A percentile compares a stretch with the other conserved stretches of the same genome.
Conservation (phyloP, 176 grass and related monocot genomes). For the Zoysia japonica region DNA sequence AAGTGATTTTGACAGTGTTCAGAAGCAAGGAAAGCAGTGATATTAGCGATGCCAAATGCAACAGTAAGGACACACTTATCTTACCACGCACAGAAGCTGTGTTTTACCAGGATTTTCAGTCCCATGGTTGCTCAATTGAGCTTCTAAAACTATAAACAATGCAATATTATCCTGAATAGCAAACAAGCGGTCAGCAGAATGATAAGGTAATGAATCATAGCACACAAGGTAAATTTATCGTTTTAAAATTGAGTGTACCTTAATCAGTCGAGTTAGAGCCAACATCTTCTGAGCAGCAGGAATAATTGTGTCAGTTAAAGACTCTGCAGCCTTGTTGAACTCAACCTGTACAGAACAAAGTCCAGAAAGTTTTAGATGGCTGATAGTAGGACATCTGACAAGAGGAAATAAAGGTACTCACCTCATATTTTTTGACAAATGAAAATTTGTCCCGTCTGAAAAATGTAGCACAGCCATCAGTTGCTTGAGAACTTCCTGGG, state of each 20-base stretch:
- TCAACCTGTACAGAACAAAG: conserved; percentile 64
- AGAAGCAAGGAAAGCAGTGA: conserved; percentile 21
- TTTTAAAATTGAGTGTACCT: conserved; percentile 41
- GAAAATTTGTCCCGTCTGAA: conserved; percentile 85
- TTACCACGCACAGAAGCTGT: conserved; percentile 87
- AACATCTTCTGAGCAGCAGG: conserved; percentile 66
- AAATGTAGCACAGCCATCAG: conserved; percentile 94
- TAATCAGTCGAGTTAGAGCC: conserved; percentile 72
- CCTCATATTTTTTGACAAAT: conserved; percentile 97
- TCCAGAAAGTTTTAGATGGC: conserved; percentile 21
- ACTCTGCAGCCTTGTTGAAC: conserved; percentile 93
- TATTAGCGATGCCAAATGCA: not conserved
- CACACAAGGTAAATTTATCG: not conserved
- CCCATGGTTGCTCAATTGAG: conserved; percentile 68
- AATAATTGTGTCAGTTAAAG: conserved; percentile 77
- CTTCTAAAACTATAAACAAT: conserved; percentile 81
- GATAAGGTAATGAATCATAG: not conserved
- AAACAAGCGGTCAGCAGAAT: conserved; percentile 21
- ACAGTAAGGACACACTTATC: conserved; percentile 17
- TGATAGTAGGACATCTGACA: conserved; percentile 18
- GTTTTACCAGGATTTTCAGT: conserved; percentile 87
- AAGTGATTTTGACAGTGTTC: conserved; percentile 17
- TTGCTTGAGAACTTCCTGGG: conserved; percentile 54
- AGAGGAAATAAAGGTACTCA: conserved; percentile 34
- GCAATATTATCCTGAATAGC: conserved; percentile 77